Conservation (phyloP, 2,329 filamentous ascomycete species). For the Fusarium siculi region DNA sequence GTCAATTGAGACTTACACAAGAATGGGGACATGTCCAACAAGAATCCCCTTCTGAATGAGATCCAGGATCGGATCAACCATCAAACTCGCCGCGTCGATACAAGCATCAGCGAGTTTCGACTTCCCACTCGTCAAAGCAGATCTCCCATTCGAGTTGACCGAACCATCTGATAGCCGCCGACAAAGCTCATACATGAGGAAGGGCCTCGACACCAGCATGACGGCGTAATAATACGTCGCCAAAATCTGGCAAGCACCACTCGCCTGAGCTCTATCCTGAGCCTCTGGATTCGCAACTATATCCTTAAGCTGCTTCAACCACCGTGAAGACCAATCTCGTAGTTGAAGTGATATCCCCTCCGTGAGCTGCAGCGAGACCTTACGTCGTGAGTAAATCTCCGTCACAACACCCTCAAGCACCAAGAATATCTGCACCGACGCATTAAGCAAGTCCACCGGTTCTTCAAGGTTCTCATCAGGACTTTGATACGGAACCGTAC, state of each 20-base stretch:
- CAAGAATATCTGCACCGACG: conserved; percentile 63
- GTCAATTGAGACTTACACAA: conserved; percentile 55
- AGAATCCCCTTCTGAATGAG: conserved; percentile 55
- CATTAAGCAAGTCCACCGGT: conserved; percentile 59
- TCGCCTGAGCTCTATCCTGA: conserved; percentile 46
- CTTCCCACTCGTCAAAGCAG: conserved; percentile 53
- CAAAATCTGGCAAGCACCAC: conserved; percentile 63
- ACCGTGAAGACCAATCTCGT: conserved; percentile 61
- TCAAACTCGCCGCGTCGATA: conserved; percentile 64
- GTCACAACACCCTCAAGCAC: conserved; percentile 62
- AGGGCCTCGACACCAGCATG: conserved; percentile 66
- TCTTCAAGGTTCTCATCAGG: conserved; percentile 52
- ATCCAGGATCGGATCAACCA: conserved; percentile 61
- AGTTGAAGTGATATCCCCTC: conserved; percentile 65
- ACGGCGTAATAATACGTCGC: conserved; percentile 67
- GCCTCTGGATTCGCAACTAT: conserved; percentile 43
- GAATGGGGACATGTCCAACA: conserved; percentile 59
- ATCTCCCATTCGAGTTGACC: conserved; percentile 9
- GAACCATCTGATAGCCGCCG: conserved; percentile 54
- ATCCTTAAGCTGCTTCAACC: conserved; percentile 58
- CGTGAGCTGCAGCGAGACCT: conserved; percentile 63
- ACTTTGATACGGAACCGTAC: conserved; percentile 60
- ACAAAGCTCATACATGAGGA: conserved; percentile 66
- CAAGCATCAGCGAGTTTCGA: conserved; percentile 65
- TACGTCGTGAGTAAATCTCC: conserved; percentile 63